Evolutionary conservation across 148 eudicot species (phyloP), one percentile per base, ranked within the genome.

Genomic region (Oxyria digyna): DNA sequence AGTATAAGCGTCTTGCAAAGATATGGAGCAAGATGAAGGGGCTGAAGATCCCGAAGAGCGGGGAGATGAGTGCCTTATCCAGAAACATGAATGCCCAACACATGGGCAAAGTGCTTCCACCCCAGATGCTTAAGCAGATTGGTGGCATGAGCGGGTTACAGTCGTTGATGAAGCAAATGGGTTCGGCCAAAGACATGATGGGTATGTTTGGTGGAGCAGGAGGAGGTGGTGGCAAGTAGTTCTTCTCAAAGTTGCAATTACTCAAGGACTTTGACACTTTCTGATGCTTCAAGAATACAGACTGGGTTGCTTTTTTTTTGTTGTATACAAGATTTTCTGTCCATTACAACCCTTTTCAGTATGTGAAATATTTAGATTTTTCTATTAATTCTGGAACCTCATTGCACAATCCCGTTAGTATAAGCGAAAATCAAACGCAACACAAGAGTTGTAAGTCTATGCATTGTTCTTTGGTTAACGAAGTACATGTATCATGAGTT

Each of bases 11-110:
- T 42, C 86, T 88, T 1, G 98, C 97, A 27, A 90, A 94, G 81
- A 78, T 85, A 5, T 90, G 88, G 87, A 83, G 98, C 78, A 93
- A 93, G 83, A 93, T 86, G 97, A 94, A 90, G 87, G 97, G 97
- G 26, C 91, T 87, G 6, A 90, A 94, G 86, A 87, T 94, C 27
- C 91, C 98, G 0, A 86, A 90, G 76, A 90, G 90, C 77, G 98
- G 97, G 66, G 97, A 88, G 4, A 90, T 94, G 97, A 93, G 92
- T 48, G 85, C 98, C 6, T 73, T 87, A 55, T 86, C 96, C 0
- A 75, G 97, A 14, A 93, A 93, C 73, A 82, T 90, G 85, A 94
- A 94, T 69, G 95, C 95, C 20, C 97, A 94, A 66, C 87, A 86
- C 35, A 93, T 93, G 95, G 77, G 87, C 76, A 89, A 87, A 81